Base-by-base conservation (phyloP, 2,329 filamentous ascomycete species). In the Sphaerulina populicola region DNA sequence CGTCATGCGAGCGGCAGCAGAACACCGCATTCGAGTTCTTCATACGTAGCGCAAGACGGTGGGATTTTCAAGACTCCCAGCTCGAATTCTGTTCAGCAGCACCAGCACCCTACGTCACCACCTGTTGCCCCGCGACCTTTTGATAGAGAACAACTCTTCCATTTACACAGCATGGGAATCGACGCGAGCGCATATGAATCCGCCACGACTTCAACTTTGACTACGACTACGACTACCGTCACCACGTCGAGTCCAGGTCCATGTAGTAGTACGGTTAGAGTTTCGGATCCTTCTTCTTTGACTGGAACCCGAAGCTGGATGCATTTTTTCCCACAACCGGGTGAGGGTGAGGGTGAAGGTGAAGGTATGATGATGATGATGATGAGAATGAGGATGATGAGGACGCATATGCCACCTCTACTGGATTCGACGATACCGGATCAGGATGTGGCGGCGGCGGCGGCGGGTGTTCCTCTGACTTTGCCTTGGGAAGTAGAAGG, bases 261-360 rank as follows among this genome's bases (percentile, higher is more conserved):
- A 18, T 18, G 18, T 18, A 18, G 18, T 18, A 18, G 18, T 4
- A 55, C 48, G 10, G 56, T 62, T 3, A 59, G 60, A 1, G 61
- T 54, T 41, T 60, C 57, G 9, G 57, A 62, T 46, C 55, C 57
- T 1, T 15, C 44, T 18, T 18, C 18, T 18, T 18, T 18, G 18
- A 18, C 18, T 18, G 18, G 18, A 14, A 62, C 56, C 4, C 60
- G 58, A 1, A 59, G 57, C 11, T 65, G 60, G 60, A 58, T 64
- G 60, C 61, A 63, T 33, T 62, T 63, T 47, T 23, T 62, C 11
- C 54, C 18, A 18, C 18, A 60, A 35, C 57, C 60, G 6, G 56
- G 53, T 4, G 37, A 55, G 30, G 18, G 2, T 18, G 18, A 18
- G 18, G n/a, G n/a, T n/a, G n/a, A n/a, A n/a, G n/a, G n/a, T n/a